Percentiles rank a stretch among this genome's conserved stretches.
phyloP scores from a whole-genome alignment of 78 protist species.

The Dictyostelium citrinum region DNA sequence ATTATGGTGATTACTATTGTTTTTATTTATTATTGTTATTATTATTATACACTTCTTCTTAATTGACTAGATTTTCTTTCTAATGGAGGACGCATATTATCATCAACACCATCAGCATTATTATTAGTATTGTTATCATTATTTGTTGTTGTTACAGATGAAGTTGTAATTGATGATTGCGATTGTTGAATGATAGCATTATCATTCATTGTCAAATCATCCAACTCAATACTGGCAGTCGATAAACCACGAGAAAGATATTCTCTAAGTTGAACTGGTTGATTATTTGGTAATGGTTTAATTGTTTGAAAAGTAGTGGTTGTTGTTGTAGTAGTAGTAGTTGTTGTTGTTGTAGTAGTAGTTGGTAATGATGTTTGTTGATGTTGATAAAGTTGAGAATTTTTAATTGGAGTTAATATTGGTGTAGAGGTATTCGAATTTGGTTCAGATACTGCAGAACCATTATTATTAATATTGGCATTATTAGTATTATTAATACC shows the following conservation, averaged over 20 bases:
- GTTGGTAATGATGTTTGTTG: not conserved
- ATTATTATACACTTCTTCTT: not conserved
- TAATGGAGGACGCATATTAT: not conserved
- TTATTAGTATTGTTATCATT: not conserved
- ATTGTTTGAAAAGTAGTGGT: not conserved
- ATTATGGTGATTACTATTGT: not conserved
- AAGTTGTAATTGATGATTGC: not conserved
- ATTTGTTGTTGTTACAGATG: not conserved
- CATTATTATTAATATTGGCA: not conserved
- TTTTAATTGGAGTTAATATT: not conserved
- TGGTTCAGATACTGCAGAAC: not conserved
- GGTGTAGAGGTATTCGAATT: not conserved
- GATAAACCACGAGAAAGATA: not conserved
- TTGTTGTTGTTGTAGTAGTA: not conserved
- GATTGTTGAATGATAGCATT: not conserved
- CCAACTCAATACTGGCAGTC: slow-evolving; percentile 8
- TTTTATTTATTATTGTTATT: not conserved
- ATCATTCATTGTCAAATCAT: not conserved
- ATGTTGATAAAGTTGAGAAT: not conserved
- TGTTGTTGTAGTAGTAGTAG: not conserved
- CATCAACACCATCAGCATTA: not conserved
- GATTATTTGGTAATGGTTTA: not conserved
- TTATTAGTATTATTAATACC: not conserved
- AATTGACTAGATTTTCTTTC: slow-evolving; percentile 1
- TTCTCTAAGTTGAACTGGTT: not conserved